phyloP scores from a whole-genome alignment of 345 rosid species.

The Citrus sp. region DNA sequence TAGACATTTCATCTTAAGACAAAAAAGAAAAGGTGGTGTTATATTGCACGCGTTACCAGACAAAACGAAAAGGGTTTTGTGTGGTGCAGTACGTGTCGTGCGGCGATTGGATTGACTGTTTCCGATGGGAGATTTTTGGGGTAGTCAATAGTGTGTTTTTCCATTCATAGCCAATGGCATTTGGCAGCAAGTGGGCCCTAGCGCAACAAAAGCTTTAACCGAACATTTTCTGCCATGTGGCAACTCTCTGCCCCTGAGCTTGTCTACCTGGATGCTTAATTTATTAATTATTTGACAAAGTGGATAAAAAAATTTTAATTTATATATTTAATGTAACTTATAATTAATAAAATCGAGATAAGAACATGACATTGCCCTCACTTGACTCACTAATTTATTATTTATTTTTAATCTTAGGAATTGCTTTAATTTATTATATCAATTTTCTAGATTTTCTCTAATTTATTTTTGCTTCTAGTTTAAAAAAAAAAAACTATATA shows the following conservation, averaged over 20 bases:
- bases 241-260: not conserved
- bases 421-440: too few species aligned
- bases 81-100: not conserved
- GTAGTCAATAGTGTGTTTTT: not conserved
- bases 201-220: not conserved
- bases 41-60: not conserved
- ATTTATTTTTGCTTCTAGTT: too few species aligned
- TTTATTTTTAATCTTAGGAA: too few species aligned
- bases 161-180: not conserved
- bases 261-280: not conserved
- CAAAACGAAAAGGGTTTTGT: too few species aligned
- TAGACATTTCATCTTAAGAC: not conserved
- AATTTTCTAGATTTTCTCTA: too few species aligned
- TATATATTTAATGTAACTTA: too few species aligned
- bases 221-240: constrained; percentile 21
- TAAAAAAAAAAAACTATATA: too few species aligned
- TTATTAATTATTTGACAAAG: not conserved
- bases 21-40: too few species aligned
- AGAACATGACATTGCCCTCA: too few species aligned
- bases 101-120: not conserved
- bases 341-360: too few species aligned
- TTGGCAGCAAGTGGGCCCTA: not conserved
- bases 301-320: too few species aligned
- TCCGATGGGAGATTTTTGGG: not conserved
- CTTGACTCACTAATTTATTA: too few species aligned